phyloP scores from a whole-genome alignment of 2,329 filamentous ascomycete species.

The Venturia asperata region DNA sequence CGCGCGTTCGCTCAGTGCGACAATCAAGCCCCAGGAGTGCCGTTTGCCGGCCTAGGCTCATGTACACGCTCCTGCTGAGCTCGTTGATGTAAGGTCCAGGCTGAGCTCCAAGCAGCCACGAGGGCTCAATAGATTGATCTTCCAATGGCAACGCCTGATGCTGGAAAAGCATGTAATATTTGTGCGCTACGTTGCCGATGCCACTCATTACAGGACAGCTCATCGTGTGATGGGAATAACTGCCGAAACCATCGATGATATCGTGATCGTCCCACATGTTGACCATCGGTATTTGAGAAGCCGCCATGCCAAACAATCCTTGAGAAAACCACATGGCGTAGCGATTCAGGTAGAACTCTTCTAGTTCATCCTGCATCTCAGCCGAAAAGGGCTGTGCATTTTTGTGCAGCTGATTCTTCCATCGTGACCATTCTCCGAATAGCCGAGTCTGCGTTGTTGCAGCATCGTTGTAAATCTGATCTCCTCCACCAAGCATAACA shows the following conservation, averaged over 20 bases:
- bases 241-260: constrained; percentile 69
- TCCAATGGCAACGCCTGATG: constrained; percentile 83
- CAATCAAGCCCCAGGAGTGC: constrained; percentile 84
- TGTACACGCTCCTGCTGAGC: constrained; percentile 74
- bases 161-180: constrained; percentile 98
- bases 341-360: constrained; percentile 77
- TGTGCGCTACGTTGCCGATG: constrained; percentile 85
- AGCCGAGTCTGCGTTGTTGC: constrained; percentile 66
- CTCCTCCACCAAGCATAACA: constrained; percentile 94
- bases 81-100: constrained; percentile 89
- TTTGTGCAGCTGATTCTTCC: constrained; percentile 73
- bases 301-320: constrained; percentile 86
- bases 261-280: constrained; percentile 95
- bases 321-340: constrained; percentile 97
- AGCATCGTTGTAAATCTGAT: constrained; percentile 93
- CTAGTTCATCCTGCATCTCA: constrained; percentile 82
- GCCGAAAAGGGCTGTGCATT: constrained; percentile 68
- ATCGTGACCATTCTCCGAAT: constrained; percentile 78
- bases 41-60: constrained; percentile 71
- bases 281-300: constrained; percentile 93
- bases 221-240: constrained; percentile 90
- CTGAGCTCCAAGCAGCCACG: constrained; percentile 74
- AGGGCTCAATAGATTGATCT: constrained; percentile 75
- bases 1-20: constrained; percentile 79
- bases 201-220: constrained; percentile 81